Evolutionary conservation across 2,329 filamentous ascomycete species (phyloP), one percentile per base, ranked within the genome.

Genomic region (Diaporthe vaccinii): DNA sequence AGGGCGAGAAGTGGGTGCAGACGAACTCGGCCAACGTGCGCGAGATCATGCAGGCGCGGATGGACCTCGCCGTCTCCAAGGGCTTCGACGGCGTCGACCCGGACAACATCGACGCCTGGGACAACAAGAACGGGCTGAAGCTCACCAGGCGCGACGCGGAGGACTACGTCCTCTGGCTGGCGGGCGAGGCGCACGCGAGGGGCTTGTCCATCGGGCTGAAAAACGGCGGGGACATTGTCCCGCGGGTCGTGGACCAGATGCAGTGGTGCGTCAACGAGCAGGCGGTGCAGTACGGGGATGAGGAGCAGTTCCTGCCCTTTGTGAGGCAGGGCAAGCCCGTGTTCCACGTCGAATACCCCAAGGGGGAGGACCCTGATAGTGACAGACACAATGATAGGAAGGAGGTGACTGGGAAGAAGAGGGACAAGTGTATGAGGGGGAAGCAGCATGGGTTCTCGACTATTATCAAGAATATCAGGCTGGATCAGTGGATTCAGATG

Each of bases 281-380:
- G 79, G 91, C 90, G 78, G 84, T 86, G 34, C 78, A 90, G 78
- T 89, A 89, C 76, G 59, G 82, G 1, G 89, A 92, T 78, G 91
- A 90, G 78, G 80, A 83, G 25, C 84, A 80, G 3, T 91, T 88
- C 78, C 79, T 81, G 7, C 81, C 85, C 0, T 91, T 91, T 78
- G 85, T 89, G 51, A 78, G 85, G 15, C 85, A 85, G 3, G 84
- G 84, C 15, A 91, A 91, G 79, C 89, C 90, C 0, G 90, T 92
- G 17, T 91, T 91, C 77, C 87, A 91, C 78, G 90, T 92, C 75
- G 90, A 92, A 81, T 92, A 92, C 79, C 88, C 89, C 8, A 85
- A 88, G 76, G 85, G 84, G 5, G 75, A 76, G 62, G 75, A 76
- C 20, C 68, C 75, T 20, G 75, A 76, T n/a, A 73, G 41, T 2